Evolutionary conservation across 768 basidiomycete genomes (phyloP).

Genomic region (Calocybe gangraenosa): DNA sequence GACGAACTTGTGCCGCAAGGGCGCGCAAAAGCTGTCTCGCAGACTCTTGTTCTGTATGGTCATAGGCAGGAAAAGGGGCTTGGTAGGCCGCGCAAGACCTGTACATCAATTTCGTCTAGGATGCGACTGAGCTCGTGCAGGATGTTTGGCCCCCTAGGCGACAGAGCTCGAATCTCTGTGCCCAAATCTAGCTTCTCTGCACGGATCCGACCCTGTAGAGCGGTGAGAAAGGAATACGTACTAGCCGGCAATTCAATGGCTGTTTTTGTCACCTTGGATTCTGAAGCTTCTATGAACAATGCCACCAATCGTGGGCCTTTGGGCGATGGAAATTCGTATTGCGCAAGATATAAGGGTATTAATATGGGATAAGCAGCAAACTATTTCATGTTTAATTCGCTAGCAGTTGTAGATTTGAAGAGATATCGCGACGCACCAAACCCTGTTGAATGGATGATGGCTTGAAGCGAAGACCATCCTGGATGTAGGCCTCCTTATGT

Average conservation of each 20-base stretch:
- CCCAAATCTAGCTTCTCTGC: constrained; percentile 9
- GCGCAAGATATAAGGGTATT: constrained; percentile 58
- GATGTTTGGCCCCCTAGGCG: constrained; percentile 7
- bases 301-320: constrained; percentile 15
- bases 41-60: constrained; percentile 48
- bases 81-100: constrained; percentile 4
- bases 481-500: constrained; percentile 29
- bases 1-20: constrained; percentile 78
- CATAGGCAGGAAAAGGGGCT: constrained; percentile 42
- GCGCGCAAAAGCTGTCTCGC: constrained; percentile 72
- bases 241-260: not conserved
- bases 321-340: constrained; percentile 33
- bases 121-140: constrained; percentile 1
- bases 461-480: constrained; percentile 34
- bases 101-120: constrained; percentile 7
- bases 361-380: constrained; percentile 59
- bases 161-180: constrained; percentile 5
- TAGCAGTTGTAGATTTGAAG: not conserved
- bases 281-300: constrained; percentile 30
- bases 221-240: not conserved
- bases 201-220: constrained; percentile 20
- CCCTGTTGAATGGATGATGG: constrained; percentile 40
- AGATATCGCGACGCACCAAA: constrained; percentile 32
- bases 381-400: constrained; percentile 27
- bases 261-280: constrained; percentile 18